Percentiles rank a stretch among this genome's conserved stretches.
phyloP scores from a whole-genome alignment of 495 filamentous ascomycete genomes.

The Penicillium bovifimosum region DNA sequence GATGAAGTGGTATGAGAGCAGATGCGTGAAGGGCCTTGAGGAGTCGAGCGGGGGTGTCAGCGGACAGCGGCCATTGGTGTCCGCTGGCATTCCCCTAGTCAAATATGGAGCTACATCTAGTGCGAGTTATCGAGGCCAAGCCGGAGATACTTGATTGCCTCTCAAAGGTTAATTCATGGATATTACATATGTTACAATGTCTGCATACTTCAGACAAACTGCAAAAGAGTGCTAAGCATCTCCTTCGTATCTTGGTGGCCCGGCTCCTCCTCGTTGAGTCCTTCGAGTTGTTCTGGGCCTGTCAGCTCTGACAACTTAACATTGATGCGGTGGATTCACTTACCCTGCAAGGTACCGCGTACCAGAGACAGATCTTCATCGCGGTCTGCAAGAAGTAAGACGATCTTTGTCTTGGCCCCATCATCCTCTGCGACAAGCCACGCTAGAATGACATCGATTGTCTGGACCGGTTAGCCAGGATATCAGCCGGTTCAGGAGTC shows the following conservation, averaged over 20 bases:
- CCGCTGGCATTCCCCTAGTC: no score
- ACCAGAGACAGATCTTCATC: slow-evolving; percentile 61
- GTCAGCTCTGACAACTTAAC: slow-evolving; percentile 13
- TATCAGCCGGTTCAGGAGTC: not conserved
- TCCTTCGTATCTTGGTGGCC: slow-evolving; percentile 58
- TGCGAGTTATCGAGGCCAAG: no score
- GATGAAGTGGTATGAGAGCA: no score
- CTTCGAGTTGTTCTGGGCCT: slow-evolving; percentile 54
- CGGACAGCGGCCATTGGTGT: no score
- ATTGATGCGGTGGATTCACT: slow-evolving; percentile 22
- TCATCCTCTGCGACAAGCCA: slow-evolving; percentile 93
- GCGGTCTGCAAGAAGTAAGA: slow-evolving; percentile 56
- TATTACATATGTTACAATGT: slow-evolving; percentile 2
- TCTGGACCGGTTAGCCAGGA: slow-evolving; percentile 31
- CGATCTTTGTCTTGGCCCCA: slow-evolving; percentile 64
- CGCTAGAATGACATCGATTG: slow-evolving; percentile 79
- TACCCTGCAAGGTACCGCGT: slow-evolving; percentile 59
- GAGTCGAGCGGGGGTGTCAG: no score
- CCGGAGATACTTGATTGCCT: not conserved
- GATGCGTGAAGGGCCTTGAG: no score
- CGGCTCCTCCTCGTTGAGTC: slow-evolving; percentile 50
- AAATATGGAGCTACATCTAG: no score
- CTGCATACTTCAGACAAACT: slow-evolving; percentile 42
- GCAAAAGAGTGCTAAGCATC: slow-evolving; percentile 64
- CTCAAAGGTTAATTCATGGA: not conserved